phyloP scores from a whole-genome alignment of 768 basidiomycete species.

The Leccinum sublutescens region DNA sequence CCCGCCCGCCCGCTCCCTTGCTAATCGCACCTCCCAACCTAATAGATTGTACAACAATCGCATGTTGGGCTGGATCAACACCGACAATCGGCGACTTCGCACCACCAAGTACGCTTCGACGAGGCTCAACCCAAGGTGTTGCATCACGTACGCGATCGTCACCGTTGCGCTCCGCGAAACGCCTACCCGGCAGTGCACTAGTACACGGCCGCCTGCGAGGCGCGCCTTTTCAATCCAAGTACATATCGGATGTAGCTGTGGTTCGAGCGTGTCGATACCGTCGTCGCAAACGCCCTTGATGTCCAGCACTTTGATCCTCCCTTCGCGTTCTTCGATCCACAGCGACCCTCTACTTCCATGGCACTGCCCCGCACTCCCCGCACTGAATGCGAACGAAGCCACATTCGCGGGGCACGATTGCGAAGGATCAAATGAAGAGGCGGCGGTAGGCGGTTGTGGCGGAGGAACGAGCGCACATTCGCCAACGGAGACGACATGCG shows the following conservation, averaged over 20 bases:
- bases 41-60: slow-evolving; percentile 92
- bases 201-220: slow-evolving; percentile 77
- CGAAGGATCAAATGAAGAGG: neutral
- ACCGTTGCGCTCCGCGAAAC: slow-evolving; percentile 94
- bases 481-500: slow-evolving; percentile 95
- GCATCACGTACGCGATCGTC: slow-evolving; percentile 97
- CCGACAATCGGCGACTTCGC: slow-evolving; percentile 83
- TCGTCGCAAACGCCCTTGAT: slow-evolving; percentile 94
- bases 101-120: slow-evolving; percentile 94
- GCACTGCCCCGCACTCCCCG: slow-evolving; percentile 45
- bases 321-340: slow-evolving; percentile 86
- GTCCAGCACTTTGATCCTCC: slow-evolving; percentile 86
- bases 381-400: slow-evolving; percentile 30
- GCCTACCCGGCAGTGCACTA: slow-evolving; percentile 99
- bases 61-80: slow-evolving; percentile 94
- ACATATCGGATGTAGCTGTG: slow-evolving; percentile 83
- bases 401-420: slow-evolving; percentile 2
- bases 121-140: slow-evolving; percentile 78
- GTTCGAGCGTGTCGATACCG: slow-evolving; percentile 91
- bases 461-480: slow-evolving; percentile 91
- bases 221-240: slow-evolving; percentile 92
- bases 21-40: slow-evolving; percentile 93
- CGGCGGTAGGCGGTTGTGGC: slow-evolving; percentile 37
- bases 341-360: slow-evolving; percentile 65
- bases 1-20: slow-evolving; percentile 62